Percentiles rank a stretch among this genome's conserved stretches.
Conservation (phyloP, 2,329 filamentous ascomycete species). For the Aspergillus arachidicola region DNA sequence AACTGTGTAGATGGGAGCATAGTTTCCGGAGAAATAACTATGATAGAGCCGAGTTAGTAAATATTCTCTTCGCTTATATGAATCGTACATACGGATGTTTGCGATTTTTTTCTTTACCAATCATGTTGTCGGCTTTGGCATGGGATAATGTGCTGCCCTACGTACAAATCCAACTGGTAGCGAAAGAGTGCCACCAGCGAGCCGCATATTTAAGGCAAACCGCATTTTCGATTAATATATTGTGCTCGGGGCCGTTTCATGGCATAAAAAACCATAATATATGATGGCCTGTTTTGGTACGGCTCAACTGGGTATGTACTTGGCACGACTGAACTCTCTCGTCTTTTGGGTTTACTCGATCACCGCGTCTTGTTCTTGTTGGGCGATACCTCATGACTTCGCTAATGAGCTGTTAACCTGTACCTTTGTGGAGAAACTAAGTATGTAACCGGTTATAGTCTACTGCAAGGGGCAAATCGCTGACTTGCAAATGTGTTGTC, state of each 20-base stretch:
- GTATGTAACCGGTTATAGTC: background rate
- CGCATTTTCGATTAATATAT: background rate
- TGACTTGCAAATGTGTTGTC: background rate
- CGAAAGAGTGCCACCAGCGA: background rate
- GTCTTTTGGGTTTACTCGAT: background rate
- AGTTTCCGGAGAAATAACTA: slow-evolving; percentile 68
- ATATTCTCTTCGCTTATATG: background rate
- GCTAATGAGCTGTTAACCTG: too few relatives aligned
- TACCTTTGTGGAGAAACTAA: background rate
- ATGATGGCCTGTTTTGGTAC: background rate
- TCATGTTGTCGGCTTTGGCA: background rate
- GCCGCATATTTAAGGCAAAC: background rate
- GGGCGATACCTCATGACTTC: background rate
- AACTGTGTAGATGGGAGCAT: slow-evolving; percentile 63
- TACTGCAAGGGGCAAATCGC: background rate
- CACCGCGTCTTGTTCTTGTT: background rate
- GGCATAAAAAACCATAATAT: background rate
- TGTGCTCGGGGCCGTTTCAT: too few relatives aligned
- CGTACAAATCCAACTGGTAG: background rate
- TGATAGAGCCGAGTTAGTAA: background rate
- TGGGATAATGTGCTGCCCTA: background rate
- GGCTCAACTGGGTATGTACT: background rate
- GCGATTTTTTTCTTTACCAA: background rate
- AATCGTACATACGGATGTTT: background rate
- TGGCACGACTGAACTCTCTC: background rate